Conservation (phyloP, 2,329 filamentous ascomycete species). For the Cytospora leucostoma region DNA sequence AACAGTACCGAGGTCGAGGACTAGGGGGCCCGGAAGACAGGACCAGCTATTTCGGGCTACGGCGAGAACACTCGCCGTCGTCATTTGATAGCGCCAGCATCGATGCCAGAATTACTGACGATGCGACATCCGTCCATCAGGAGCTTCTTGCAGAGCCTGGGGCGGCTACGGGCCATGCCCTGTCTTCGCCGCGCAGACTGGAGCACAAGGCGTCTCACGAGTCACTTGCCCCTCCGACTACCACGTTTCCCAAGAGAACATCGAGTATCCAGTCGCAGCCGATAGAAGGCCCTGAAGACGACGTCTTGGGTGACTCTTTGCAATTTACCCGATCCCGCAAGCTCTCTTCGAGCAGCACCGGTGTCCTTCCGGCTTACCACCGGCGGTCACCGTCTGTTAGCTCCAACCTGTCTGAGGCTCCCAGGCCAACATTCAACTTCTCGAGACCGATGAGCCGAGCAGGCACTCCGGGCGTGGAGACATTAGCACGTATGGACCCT, state of each 20-base stretch:
- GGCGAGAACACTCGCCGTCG: slow-evolving; percentile 60
- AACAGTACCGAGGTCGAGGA: slow-evolving; percentile 44
- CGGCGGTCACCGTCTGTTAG: slow-evolving; percentile 80
- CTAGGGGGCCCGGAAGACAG: slow-evolving; percentile 43
- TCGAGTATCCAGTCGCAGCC: slow-evolving; percentile 66
- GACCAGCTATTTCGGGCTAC: slow-evolving; percentile 51
- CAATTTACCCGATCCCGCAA: slow-evolving; percentile 73
- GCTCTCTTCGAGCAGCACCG: slow-evolving; percentile 67
- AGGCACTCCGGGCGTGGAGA: slow-evolving; percentile 50
- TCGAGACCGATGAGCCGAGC: slow-evolving; percentile 83
- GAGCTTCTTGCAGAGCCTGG: slow-evolving; percentile 40
- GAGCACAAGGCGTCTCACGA: slow-evolving; percentile 50
- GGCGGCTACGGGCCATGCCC: slow-evolving; percentile 36
- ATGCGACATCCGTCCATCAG: slow-evolving; percentile 33
- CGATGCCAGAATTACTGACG: slow-evolving; percentile 23
- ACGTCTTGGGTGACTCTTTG: slow-evolving; percentile 57
- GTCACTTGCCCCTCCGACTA: slow-evolving; percentile 34
- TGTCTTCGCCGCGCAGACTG: slow-evolving; percentile 48
- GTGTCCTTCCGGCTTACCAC: slow-evolving; percentile 59
- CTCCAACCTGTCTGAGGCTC: slow-evolving; percentile 74
- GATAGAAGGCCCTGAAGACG: slow-evolving; percentile 65
- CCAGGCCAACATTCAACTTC: slow-evolving; percentile 85
- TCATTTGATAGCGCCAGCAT: slow-evolving; percentile 45
- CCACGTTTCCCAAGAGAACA: slow-evolving; percentile 50
- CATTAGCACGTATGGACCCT: slow-evolving; percentile 45